These are phyloP conservation scores for Corchorus capsularis DNA, from an alignment of 345 rosid species.

Conservation along the genomic window DNA sequence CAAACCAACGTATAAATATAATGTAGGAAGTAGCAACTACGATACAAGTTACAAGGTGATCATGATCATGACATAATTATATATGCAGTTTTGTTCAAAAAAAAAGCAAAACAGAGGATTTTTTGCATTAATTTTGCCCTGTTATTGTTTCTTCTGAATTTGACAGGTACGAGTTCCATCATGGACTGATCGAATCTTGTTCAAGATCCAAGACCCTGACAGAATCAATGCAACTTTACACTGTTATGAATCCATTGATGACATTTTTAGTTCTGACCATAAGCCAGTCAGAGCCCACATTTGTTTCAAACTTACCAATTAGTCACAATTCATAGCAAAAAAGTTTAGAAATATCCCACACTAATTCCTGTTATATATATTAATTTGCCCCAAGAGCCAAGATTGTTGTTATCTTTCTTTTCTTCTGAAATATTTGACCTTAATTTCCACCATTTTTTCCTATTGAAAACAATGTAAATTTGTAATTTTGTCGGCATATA, in stretches of 20 bases:
- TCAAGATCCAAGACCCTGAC: constrained; percentile 40
- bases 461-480: not conserved
- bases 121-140: not conserved
- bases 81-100: too few species aligned
- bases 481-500: not conserved
- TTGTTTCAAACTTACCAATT: constrained; percentile 31
- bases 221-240: constrained; percentile 37
- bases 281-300: constrained; percentile 60
- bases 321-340: not conserved
- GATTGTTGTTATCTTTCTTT: too few species aligned
- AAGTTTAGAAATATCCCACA: too few species aligned
- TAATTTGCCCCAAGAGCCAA: too few species aligned
- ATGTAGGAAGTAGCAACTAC: constrained; percentile 59
- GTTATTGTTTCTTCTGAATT: not conserved
- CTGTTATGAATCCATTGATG: constrained; percentile 53
- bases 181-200: constrained; percentile 59
- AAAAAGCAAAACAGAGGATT: not conserved
- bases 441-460: not conserved
- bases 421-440: not conserved
- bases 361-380: too few species aligned
- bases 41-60: constrained; percentile 68
- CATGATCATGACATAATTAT: not conserved
- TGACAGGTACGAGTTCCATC: constrained; percentile 51
- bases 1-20: constrained; percentile 70
- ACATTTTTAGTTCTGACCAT: constrained; percentile 50